Conservation (phyloP, 73 alveolate species). For the Paramecium pentaurelia region DNA sequence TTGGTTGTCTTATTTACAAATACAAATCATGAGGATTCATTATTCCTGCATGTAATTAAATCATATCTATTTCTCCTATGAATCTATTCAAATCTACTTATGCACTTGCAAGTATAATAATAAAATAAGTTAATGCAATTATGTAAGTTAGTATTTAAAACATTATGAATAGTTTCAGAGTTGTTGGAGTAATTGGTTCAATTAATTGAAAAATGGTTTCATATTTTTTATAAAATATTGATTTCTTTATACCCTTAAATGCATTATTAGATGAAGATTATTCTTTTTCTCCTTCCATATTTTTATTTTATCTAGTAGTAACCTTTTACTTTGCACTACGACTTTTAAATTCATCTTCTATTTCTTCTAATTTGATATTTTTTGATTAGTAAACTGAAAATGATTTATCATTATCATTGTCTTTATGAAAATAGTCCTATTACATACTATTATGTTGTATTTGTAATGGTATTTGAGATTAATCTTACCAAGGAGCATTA, state of each 20-base stretch:
- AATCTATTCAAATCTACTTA: neutral
- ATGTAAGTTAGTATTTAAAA: neutral
- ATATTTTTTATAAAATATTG: conserved; percentile 14
- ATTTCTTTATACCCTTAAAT: neutral
- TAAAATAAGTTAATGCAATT: neutral
- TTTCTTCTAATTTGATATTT: neutral
- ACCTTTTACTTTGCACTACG: neutral
- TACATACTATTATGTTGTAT: neutral
- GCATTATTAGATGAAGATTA: neutral
- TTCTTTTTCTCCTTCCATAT: neutral
- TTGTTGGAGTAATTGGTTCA: neutral
- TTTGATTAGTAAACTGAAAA: neutral
- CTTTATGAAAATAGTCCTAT: neutral
- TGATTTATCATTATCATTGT: neutral
- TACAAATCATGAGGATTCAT: conserved; percentile 23
- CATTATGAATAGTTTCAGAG: neutral
- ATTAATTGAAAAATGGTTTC: neutral
- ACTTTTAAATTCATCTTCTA: neutral
- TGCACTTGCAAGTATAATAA: neutral
- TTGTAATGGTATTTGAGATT: neutral
- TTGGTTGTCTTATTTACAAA: neutral
- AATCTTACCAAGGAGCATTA: neutral
- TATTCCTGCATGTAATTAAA: neutral
- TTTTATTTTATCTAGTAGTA: neutral
- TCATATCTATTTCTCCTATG: conserved; percentile 2